A percentile compares a stretch with the other conserved stretches of the same genome.
Conservation (phyloP, 257 asterid species). For the Nyctanthes arbortristis region DNA sequence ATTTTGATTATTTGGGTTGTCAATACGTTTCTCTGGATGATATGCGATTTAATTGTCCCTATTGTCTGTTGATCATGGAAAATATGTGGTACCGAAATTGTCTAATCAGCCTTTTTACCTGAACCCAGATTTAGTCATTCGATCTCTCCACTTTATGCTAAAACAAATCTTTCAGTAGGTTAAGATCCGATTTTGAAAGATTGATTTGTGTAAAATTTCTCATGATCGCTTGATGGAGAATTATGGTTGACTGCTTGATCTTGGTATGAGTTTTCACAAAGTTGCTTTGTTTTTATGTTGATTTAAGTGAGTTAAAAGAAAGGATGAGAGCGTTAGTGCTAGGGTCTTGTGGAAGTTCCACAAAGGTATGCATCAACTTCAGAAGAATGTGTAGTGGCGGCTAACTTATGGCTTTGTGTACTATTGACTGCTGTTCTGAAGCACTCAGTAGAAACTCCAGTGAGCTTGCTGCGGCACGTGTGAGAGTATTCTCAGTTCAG, state of each 20-base stretch:
- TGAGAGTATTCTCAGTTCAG: background rate
- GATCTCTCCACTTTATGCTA: background rate
- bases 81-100: background rate
- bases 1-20: background rate
- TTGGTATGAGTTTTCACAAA: background rate
- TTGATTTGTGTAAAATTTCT: background rate
- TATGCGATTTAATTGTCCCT: slow-evolving; percentile 16
- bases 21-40: slow-evolving; percentile 13
- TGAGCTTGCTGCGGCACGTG: background rate
- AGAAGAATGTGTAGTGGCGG: too few species aligned
- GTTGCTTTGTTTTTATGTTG: background rate
- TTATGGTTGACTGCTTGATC: background rate
- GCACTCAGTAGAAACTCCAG: background rate
- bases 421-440: background rate
- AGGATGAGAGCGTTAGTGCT: too few species aligned
- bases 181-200: background rate
- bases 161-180: background rate
- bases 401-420: background rate
- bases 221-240: background rate
- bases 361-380: too few species aligned
- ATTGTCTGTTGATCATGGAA: slow-evolving; percentile 2
- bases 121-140: background rate
- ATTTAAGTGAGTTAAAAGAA: background rate
- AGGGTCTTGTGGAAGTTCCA: background rate
- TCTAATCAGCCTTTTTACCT: background rate